Conservation (phyloP, 2,329 filamentous ascomycete genomes). For the Nothophaeocryptopus gaeumannii region DNA sequence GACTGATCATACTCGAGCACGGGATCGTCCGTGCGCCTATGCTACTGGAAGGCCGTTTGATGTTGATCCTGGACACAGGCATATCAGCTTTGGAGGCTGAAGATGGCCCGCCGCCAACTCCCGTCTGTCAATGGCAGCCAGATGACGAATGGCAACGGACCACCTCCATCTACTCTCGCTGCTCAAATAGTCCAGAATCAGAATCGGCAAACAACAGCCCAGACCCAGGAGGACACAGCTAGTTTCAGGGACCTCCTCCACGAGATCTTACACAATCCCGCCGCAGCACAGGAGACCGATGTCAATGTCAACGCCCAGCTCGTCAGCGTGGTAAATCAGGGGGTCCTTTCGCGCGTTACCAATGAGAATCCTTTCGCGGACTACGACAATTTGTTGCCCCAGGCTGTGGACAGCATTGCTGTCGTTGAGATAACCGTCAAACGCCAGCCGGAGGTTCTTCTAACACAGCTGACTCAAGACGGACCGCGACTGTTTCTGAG, state of each 20-base stretch:
- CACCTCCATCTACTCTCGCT: constrained; percentile 75
- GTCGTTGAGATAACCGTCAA: constrained; percentile 73
- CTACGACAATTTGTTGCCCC: constrained; percentile 53
- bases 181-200: constrained; percentile 82
- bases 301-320: constrained; percentile 78
- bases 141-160: constrained; percentile 32
- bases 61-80: no score
- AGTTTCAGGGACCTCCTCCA: constrained; percentile 74
- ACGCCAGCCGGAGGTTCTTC: constrained; percentile 69
- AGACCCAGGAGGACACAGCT: constrained; percentile 43
- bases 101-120: constrained; percentile 40
- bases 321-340: constrained; percentile 77
- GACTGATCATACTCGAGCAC: no score
- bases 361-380: constrained; percentile 68
- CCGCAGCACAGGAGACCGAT: constrained; percentile 58
- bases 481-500: constrained; percentile 53
- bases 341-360: constrained; percentile 68
- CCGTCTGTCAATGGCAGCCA: constrained; percentile 9
- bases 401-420: constrained; percentile 69
- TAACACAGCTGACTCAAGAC: constrained; percentile 34
- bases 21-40: no score
- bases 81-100: not conserved
- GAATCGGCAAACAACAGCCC: constrained; percentile 52
- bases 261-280: constrained; percentile 52
- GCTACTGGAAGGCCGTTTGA: no score